Conservation (phyloP, 345 rosid genomes). For the Populus euphratica region DNA sequence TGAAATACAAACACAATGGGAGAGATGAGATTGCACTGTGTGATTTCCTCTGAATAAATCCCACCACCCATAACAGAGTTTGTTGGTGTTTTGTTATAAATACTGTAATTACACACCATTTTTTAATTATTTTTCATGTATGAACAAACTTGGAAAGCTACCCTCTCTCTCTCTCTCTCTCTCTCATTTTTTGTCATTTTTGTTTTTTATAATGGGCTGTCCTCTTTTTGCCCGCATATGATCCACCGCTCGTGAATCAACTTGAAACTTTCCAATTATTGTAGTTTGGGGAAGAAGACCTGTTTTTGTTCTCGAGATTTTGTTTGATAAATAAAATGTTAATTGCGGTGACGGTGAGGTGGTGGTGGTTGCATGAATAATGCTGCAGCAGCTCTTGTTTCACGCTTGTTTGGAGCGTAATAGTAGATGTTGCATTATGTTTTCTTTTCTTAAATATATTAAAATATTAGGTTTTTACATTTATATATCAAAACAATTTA, state of each 20-base stretch:
- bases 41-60: conserved; percentile 3
- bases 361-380: neutral
- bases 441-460: too few species aligned
- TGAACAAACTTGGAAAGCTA: conserved; percentile 9
- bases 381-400: neutral
- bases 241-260: conserved; percentile 14
- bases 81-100: conserved; percentile 32
- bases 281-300: too few species aligned
- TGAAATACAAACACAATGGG: conserved; percentile 19
- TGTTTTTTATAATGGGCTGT: conserved; percentile 9
- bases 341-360: neutral
- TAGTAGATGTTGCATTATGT: too few species aligned
- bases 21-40: conserved; percentile 1
- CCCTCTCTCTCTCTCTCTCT: neutral
- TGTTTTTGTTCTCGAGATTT: neutral
- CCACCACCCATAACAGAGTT: conserved; percentile 11
- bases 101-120: conserved; percentile 48
- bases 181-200: neutral
- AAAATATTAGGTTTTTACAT: too few species aligned
- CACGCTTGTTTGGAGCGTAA: too few species aligned
- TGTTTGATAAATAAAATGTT: neutral
- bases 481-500: too few species aligned
- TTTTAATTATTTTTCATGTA: conserved; percentile 28
- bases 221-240: neutral
- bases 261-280: neutral